A percentile compares a stretch with the other conserved stretches of the same genome.
These are phyloP conservation scores for Aureobasidium zeae DNA, from an alignment of 2,329 filamentous ascomycete species.

Conservation along the genomic window DNA sequence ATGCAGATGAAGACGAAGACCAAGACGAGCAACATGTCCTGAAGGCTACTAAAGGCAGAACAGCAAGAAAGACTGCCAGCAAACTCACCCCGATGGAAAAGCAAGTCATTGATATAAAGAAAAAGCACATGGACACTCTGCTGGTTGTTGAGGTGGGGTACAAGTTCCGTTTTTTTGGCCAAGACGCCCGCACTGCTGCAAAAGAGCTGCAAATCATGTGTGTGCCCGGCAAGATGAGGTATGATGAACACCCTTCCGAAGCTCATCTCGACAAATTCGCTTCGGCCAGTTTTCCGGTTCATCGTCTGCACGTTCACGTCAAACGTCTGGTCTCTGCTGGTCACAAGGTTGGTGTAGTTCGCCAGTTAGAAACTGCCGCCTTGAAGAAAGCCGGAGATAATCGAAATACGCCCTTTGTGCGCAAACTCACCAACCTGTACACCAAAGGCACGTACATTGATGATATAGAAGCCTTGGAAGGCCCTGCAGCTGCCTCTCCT, in stretches of 20 bases:
- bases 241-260: conserved; percentile 88
- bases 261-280: conserved; percentile 87
- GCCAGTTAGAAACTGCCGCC: conserved; percentile 89
- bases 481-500: conserved; percentile 43
- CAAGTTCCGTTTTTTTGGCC: conserved; percentile 95
- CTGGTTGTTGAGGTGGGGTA: conserved; percentile 94
- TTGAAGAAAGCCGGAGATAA: conserved; percentile 94
- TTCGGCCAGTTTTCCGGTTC: conserved; percentile 89
- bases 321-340: conserved; percentile 87
- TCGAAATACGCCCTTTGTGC: conserved; percentile 79
- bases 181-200: conserved; percentile 80
- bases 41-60: conserved; percentile 40
- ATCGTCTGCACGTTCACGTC: conserved; percentile 83
- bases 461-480: conserved; percentile 71
- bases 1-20: conserved; percentile 51
- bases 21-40: conserved; percentile 36
- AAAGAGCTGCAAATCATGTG: conserved; percentile 92
- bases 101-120: conserved; percentile 89
- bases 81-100: conserved; percentile 93
- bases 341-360: conserved; percentile 90
- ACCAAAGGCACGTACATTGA: conserved; percentile 98
- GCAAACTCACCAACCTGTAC: conserved; percentile 91
- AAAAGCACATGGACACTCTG: conserved; percentile 78
- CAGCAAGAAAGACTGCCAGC: conserved; percentile 60
- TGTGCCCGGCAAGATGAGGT: conserved; percentile 89